phyloP scores from a whole-genome alignment of 148 eudicot genomes.

The Cornus controversa region DNA sequence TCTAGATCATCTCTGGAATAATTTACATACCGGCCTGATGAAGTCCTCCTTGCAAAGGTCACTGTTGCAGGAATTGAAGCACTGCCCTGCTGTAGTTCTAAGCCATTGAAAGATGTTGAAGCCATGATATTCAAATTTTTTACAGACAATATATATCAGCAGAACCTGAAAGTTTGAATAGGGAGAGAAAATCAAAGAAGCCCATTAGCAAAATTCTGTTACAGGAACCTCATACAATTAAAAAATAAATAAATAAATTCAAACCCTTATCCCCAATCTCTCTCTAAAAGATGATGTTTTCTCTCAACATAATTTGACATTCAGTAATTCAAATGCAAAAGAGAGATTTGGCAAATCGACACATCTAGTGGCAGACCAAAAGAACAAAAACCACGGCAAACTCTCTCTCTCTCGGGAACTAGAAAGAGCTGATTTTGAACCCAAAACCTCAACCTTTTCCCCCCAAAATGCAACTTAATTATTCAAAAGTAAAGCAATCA shows the following conservation, averaged over 20 bases:
- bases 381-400: neutral
- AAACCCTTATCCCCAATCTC: neutral
- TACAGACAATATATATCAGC: neutral
- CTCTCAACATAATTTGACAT: neutral
- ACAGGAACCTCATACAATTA: too few species aligned
- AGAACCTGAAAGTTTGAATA: slow-evolving; percentile 14
- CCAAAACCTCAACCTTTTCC: neutral
- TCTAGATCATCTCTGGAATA: slow-evolving; percentile 83
- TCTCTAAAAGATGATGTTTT: neutral
- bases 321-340: neutral
- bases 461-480: neutral
- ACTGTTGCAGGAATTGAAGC: slow-evolving; percentile 46
- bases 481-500: neutral
- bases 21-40: slow-evolving; percentile 85
- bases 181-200: neutral
- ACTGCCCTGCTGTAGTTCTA: slow-evolving; percentile 33
- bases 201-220: neutral
- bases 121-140: slow-evolving; percentile 17
- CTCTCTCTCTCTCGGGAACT: neutral
- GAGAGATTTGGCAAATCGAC: neutral
- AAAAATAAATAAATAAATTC: neutral
- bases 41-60: slow-evolving; percentile 71
- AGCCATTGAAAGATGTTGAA: slow-evolving; percentile 27
- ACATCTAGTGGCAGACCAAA: neutral
- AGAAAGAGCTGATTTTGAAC: neutral